These are phyloP conservation scores for Wickerhamomyces sp. DNA, from an alignment of 1,139 yeast genomes.

Conservation along the genomic window DNA sequence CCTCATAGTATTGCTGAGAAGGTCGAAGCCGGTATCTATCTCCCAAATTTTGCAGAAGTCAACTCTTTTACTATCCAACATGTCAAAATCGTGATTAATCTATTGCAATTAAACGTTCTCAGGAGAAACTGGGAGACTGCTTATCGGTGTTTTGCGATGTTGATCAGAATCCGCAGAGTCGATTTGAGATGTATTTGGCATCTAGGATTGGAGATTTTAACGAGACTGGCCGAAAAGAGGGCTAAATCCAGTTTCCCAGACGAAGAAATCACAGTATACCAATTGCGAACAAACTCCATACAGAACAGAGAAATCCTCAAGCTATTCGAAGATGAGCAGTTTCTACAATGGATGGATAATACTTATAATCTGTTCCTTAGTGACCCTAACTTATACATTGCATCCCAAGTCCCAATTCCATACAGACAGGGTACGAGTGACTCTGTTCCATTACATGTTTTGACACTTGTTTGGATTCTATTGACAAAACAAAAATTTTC, in stretches of 20 bases:
- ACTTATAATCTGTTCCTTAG: constrained; percentile 4
- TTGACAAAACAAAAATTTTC: constrained; percentile 15
- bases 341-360: constrained; percentile 17
- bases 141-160: constrained; percentile 43
- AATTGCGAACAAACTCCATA: constrained; percentile 6
- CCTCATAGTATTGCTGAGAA: too few relatives aligned
- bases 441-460: constrained; percentile 11
- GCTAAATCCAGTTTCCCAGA: constrained; percentile 6
- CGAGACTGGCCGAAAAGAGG: constrained; percentile 14
- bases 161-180: constrained; percentile 42
- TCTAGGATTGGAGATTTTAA: constrained; percentile 43
- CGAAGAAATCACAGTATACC: constrained; percentile 6
- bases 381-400: background rate
- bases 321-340: constrained; percentile 19
- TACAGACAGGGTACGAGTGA: constrained; percentile 10
- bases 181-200: constrained; percentile 59
- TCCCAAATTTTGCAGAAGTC: constrained; percentile 9
- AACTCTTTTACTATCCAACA: constrained; percentile 21
- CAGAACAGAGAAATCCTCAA: constrained; percentile 1
- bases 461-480: constrained; percentile 15
- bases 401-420: constrained; percentile 3
- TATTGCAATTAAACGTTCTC: constrained; percentile 31
- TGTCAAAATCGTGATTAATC: constrained; percentile 14
- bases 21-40: too few relatives aligned
- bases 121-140: constrained; percentile 50